Percentiles rank a stretch among this genome's conserved stretches.
These are phyloP conservation scores for Fraxinus floribunda DNA, from an alignment of 305 asterid genomes.

Conservation along the genomic window DNA sequence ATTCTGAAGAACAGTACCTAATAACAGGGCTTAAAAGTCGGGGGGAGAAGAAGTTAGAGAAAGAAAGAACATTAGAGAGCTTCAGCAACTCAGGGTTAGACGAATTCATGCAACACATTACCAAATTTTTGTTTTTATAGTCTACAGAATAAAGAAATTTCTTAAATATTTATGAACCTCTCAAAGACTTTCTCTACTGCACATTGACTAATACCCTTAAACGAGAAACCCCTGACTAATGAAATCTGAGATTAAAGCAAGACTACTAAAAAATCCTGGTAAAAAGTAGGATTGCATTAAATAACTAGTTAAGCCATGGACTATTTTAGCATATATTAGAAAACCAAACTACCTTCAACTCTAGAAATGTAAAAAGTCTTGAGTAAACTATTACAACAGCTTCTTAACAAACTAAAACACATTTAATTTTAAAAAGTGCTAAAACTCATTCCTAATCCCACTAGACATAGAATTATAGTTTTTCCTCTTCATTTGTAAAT, in stretches of 20 bases:
- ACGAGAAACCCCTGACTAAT: neutral
- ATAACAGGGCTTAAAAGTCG: slow-evolving; percentile 7
- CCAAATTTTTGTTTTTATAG: neutral
- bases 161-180: neutral
- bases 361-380: neutral
- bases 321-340: neutral
- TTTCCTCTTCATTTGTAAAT: neutral
- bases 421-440: neutral
- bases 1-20: slow-evolving; percentile 16
- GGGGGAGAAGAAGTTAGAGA: slow-evolving; percentile 2
- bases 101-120: slow-evolving; percentile 3
- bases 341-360: neutral
- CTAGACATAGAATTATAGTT: neutral
- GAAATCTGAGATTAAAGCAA: neutral
- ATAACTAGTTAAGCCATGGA: neutral
- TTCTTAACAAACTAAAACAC: neutral
- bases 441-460: neutral
- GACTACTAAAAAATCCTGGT: neutral
- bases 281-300: neutral
- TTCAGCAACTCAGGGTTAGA: neutral
- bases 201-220: neutral
- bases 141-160: neutral
- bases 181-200: neutral
- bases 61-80: neutral
- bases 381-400: neutral